phyloP scores from a whole-genome alignment of 2,329 filamentous ascomycete genomes.

The Ceratocystiopsis brevicomis region DNA sequence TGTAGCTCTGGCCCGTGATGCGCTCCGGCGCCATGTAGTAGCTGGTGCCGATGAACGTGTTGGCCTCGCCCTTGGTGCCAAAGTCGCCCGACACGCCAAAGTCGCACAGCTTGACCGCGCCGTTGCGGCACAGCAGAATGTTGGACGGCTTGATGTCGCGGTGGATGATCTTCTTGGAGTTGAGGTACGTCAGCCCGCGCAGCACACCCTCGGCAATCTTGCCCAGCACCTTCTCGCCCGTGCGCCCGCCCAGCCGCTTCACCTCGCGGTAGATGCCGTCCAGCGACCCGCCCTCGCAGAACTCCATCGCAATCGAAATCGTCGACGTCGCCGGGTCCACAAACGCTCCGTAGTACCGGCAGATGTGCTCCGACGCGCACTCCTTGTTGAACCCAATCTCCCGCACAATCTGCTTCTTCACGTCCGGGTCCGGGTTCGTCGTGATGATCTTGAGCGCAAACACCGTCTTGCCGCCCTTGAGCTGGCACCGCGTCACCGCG shows the following conservation, averaged over 20 bases:
- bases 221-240: constrained; percentile 89
- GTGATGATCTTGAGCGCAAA: constrained; percentile 98
- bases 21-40: constrained; percentile 99
- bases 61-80: constrained; percentile 93
- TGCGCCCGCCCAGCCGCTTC: constrained; percentile 82
- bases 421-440: constrained; percentile 89
- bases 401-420: constrained; percentile 94
- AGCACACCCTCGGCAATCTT: constrained; percentile 93
- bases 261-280: constrained; percentile 97
- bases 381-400: constrained; percentile 97
- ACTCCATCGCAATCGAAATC: constrained; percentile 98
- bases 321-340: constrained; percentile 90
- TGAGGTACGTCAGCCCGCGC: constrained; percentile 82
- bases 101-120: constrained; percentile 93
- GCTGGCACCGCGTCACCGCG: constrained; percentile 75
- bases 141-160: constrained; percentile 98
- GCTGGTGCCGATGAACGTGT: constrained; percentile 95
- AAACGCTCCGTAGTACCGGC: constrained; percentile 92
- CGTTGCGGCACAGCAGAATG: constrained; percentile 78
- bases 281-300: constrained; percentile 88
- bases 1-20: constrained; percentile 94
- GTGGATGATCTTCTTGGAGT: constrained; percentile 93
- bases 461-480: constrained; percentile 81
- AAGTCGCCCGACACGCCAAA: constrained; percentile 97
- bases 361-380: constrained; percentile 90